A percentile compares a stretch with the other conserved stretches of the same genome.
These are phyloP conservation scores for Cystobasidium tubakii DNA, from an alignment of 768 basidiomycete genomes.

Conservation along the genomic window DNA sequence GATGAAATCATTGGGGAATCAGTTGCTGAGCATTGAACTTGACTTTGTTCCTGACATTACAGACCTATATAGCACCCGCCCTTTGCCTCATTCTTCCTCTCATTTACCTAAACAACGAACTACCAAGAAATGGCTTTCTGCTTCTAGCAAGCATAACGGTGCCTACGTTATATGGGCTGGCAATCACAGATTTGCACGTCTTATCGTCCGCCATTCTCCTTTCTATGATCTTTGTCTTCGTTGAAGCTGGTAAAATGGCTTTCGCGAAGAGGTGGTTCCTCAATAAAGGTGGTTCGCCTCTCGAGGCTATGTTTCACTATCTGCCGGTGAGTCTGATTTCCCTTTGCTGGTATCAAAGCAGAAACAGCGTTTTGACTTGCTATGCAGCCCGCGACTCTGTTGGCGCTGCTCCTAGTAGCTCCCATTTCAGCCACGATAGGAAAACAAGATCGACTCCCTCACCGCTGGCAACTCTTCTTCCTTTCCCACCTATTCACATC, in stretches of 20 bases:
- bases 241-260: slow-evolving; percentile 3
- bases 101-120: background rate
- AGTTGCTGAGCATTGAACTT: too few relatives aligned
- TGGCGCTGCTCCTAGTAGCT: background rate
- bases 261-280: slow-evolving; percentile 15
- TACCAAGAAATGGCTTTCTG: slow-evolving; percentile 13
- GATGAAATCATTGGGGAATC: too few relatives aligned
- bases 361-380: background rate
- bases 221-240: background rate
- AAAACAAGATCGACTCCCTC: background rate
- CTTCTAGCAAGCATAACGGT: background rate
- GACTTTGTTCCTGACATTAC: background rate
- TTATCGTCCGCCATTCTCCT: background rate
- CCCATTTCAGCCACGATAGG: background rate
- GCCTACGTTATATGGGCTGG: background rate
- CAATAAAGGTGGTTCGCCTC: background rate
- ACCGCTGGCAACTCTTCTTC: background rate
- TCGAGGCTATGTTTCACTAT: slow-evolving; percentile 14
- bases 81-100: background rate
- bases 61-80: slow-evolving; percentile 15
- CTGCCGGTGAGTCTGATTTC: background rate
- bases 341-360: background rate
- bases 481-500: background rate
- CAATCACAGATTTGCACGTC: slow-evolving; percentile 17
- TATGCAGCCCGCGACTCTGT: background rate